A percentile compares a stretch with the other conserved stretches of the same genome.
Evolutionary conservation across 225 moss, liverwort and hornwort genomes (phyloP).

Genomic region (Climacium dendroides): DNA sequence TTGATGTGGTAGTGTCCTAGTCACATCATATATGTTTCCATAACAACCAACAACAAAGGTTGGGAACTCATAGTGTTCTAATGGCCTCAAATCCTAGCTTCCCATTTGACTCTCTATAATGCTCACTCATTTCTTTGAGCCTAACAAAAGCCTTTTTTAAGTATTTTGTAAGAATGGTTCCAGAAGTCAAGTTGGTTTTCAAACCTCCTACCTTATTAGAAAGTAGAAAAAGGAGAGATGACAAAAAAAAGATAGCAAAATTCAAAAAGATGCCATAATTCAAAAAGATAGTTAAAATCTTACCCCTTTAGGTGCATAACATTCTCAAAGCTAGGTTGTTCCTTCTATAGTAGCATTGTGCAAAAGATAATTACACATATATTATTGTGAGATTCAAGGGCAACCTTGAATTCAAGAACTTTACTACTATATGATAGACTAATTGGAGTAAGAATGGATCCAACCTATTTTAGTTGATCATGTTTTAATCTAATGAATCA

Average conservation of each 20-base stretch:
- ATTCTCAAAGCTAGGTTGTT: background rate
- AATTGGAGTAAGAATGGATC: background rate
- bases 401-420: background rate
- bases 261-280: no score
- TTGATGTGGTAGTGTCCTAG: no score
- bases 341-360: background rate
- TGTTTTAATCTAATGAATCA: background rate
- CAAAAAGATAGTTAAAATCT: background rate
- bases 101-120: no score
- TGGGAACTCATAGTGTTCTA: no score
- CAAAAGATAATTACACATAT: background rate
- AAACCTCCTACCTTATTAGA: background rate
- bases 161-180: background rate
- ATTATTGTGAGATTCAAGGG: background rate
- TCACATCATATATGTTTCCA: no score
- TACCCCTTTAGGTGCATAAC: background rate
- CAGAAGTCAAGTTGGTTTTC: rapidly evolving
- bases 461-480: background rate
- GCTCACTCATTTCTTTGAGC: no score
- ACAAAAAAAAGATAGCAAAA: no score
- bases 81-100: no score
- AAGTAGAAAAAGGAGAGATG: background rate
- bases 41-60: no score
- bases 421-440: no score
- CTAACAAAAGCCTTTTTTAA: background rate